Percentiles rank a stretch among this genome's conserved stretches.
Evolutionary conservation across 2,329 filamentous ascomycete species (phyloP).

Genomic region (Trichophyton benhamiae): DNA sequence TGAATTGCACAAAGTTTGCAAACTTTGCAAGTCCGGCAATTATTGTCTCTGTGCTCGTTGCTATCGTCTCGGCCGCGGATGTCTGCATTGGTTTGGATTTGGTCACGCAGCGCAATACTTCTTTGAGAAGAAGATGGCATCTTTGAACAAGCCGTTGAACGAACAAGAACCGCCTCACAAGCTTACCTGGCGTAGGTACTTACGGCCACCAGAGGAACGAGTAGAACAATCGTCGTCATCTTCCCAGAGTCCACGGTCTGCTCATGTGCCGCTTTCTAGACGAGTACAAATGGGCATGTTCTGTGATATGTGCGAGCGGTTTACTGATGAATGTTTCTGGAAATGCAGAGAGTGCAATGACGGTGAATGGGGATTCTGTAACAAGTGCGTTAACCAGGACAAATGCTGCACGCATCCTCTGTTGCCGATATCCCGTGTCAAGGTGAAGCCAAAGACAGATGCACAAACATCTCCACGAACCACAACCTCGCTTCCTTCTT

Average conservation of each 20-base stretch:
- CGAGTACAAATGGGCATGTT: slow-evolving; percentile 71
- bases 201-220: slow-evolving; percentile 19
- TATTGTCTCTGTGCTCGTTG: slow-evolving; percentile 74
- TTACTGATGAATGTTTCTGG: slow-evolving; percentile 79
- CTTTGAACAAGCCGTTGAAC: slow-evolving; percentile 21
- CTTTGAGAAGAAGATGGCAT: slow-evolving; percentile 45
- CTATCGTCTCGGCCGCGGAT: slow-evolving; percentile 65
- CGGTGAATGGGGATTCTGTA: slow-evolving; percentile 91
- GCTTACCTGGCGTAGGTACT: slow-evolving; percentile 30
- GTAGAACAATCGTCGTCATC: slow-evolving; percentile 1
- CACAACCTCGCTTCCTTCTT: neutral
- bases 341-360: slow-evolving; percentile 77
- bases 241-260: slow-evolving; percentile 46
- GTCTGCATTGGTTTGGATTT: slow-evolving; percentile 80
- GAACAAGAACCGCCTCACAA: slow-evolving; percentile 39
- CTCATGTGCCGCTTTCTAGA: slow-evolving; percentile 41
- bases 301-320: slow-evolving; percentile 61
- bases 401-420: slow-evolving; percentile 70
- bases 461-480: neutral
- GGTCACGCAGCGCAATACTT: slow-evolving; percentile 56
- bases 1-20: slow-evolving; percentile 73
- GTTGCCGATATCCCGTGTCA: slow-evolving; percentile 58
- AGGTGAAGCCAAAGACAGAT: slow-evolving; percentile 11
- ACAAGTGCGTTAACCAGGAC: slow-evolving; percentile 71
- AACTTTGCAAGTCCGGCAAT: slow-evolving; percentile 53